Conservation (phyloP, 768 basidiomycete species). For the Mycena sanguinolenta region DNA sequence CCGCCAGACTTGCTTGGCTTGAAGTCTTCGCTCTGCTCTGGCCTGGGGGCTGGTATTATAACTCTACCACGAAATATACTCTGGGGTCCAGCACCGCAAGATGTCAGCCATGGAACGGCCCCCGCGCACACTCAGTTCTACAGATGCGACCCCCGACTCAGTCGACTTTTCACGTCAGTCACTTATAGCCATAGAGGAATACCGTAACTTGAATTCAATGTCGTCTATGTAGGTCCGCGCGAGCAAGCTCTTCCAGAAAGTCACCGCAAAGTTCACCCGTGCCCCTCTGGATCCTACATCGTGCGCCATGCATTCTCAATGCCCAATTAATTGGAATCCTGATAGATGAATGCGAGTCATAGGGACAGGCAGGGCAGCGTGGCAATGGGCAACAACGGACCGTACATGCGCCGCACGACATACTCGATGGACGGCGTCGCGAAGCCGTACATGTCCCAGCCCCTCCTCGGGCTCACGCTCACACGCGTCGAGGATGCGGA, state of each 20-base stretch:
- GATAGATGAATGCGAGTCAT: too few relatives aligned
- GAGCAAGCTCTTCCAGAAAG: slow-evolving; percentile 35
- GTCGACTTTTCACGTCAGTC: slow-evolving; percentile 26
- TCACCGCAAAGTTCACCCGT: slow-evolving; percentile 32
- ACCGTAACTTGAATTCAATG: not conserved
- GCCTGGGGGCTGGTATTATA: too few relatives aligned
- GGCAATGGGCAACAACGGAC: not conserved
- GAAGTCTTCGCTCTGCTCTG: too few relatives aligned
- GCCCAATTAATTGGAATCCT: not conserved
- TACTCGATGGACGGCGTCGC: slow-evolving; percentile 47
- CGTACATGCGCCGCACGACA: slow-evolving; percentile 44
- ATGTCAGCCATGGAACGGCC: slow-evolving; percentile 30
- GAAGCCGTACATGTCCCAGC: slow-evolving; percentile 66
- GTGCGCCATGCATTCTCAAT: not conserved
- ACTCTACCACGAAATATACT: too few relatives aligned
- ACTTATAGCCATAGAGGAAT: too few relatives aligned
- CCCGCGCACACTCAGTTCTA: slow-evolving; percentile 28
- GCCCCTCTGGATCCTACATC: not conserved
- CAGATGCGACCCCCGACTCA: slow-evolving; percentile 16
- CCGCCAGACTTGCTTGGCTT: too few relatives aligned
- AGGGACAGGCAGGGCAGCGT: too few relatives aligned
- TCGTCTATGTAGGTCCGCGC: slow-evolving; percentile 24
- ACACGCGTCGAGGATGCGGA: slow-evolving; percentile 37
- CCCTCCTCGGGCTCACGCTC: slow-evolving; percentile 48
- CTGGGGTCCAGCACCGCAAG: too few relatives aligned